phyloP scores from a whole-genome alignment of 2,329 filamentous ascomycete species.

The Fusarium hainanense region DNA sequence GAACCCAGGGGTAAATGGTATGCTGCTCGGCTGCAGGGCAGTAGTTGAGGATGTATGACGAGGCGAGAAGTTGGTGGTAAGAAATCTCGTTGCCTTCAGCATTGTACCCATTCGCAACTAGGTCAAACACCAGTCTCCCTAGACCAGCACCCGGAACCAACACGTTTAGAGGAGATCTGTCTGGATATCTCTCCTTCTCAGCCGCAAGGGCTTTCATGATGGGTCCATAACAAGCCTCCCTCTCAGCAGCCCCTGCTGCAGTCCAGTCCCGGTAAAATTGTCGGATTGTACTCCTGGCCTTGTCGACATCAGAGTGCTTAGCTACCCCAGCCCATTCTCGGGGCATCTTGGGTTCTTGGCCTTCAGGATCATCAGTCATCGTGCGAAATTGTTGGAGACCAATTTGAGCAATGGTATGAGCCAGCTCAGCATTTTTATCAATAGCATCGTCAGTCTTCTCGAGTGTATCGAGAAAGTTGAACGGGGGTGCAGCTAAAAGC shows the following conservation, averaged over 20 bases:
- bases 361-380: slow-evolving; percentile 50
- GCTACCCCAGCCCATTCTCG: slow-evolving; percentile 76
- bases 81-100: slow-evolving; percentile 96
- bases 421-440: slow-evolving; percentile 85
- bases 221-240: slow-evolving; percentile 80
- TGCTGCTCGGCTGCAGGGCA: slow-evolving; percentile 71
- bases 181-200: slow-evolving; percentile 53
- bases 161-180: slow-evolving; percentile 66
- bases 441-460: slow-evolving; percentile 87
- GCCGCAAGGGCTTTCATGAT: slow-evolving; percentile 73
- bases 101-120: slow-evolving; percentile 77
- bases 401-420: slow-evolving; percentile 78
- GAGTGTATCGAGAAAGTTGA: slow-evolving; percentile 83
- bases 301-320: slow-evolving; percentile 82
- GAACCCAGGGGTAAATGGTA: slow-evolving; percentile 84
- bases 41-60: slow-evolving; percentile 78
- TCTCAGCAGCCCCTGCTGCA: slow-evolving; percentile 76
- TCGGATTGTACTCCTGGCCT: slow-evolving; percentile 89
- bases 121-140: slow-evolving; percentile 88
- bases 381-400: slow-evolving; percentile 76
- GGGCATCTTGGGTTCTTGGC: slow-evolving; percentile 60
- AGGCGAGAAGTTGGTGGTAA: slow-evolving; percentile 94
- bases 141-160: slow-evolving; percentile 92
- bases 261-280: slow-evolving; percentile 98
- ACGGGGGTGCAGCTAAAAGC: slow-evolving; percentile 82